phyloP scores from a whole-genome alignment of 1,284 basidiomycete genomes.

The Puccinia triticina region DNA sequence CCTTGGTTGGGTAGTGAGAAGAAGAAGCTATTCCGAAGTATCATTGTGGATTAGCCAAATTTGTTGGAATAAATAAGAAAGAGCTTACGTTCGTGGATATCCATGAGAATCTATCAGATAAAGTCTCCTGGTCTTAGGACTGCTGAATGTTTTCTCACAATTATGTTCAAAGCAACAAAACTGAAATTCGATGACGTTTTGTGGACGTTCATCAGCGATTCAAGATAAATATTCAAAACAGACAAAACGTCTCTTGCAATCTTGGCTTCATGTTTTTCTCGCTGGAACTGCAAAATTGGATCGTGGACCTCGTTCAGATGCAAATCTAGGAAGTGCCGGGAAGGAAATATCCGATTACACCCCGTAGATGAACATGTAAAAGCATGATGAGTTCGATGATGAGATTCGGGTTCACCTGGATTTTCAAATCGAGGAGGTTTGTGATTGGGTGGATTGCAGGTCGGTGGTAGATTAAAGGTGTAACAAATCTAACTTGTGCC shows the following conservation, averaged over 20 bases:
- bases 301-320: conserved; percentile 44
- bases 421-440: conserved; percentile 8
- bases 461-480: conserved; percentile 38
- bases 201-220: not conserved
- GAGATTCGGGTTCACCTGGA: conserved; percentile 26
- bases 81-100: conserved; percentile 42
- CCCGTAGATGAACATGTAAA: conserved; percentile 26
- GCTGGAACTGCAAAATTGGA: conserved; percentile 25
- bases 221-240: not conserved
- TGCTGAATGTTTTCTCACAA: conserved; percentile 29
- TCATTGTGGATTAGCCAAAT: not conserved
- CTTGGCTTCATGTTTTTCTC: not conserved
- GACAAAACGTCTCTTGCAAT: not conserved
- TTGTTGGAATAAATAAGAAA: not conserved
- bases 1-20: conserved; percentile 50
- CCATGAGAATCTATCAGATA: conserved; percentile 40
- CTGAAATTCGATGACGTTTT: not conserved
- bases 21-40: conserved; percentile 17
- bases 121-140: conserved; percentile 44
- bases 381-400: conserved; percentile 48
- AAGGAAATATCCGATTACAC: conserved; percentile 31
- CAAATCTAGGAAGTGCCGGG: conserved; percentile 37
- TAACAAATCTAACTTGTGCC: conserved; percentile 13
- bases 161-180: conserved; percentile 42
- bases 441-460: conserved; percentile 32